Conservation (phyloP, 805 yeast species). For the Lachancea lanzarotensis region DNA sequence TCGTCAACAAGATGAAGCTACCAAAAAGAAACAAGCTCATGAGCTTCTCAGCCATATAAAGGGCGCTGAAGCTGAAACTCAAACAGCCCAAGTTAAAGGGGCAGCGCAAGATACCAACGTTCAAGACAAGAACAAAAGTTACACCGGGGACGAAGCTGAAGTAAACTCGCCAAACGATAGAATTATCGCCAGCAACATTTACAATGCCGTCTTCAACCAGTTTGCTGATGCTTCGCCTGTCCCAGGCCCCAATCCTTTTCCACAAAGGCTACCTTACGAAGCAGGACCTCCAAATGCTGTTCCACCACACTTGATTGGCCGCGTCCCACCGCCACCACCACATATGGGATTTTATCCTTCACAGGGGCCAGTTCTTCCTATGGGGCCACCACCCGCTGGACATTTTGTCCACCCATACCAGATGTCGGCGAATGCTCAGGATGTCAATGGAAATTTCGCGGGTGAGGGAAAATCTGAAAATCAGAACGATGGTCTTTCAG, state of each 20-base stretch:
- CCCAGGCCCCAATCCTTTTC: slow-evolving; percentile 4
- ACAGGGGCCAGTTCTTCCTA: background rate
- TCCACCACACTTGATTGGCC: slow-evolving; percentile 9
- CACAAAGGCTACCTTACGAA: slow-evolving; percentile 10
- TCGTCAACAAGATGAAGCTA: slow-evolving; percentile 14
- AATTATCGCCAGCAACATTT: slow-evolving; percentile 28
- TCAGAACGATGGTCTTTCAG: too few relatives aligned
- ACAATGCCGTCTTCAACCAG: slow-evolving; percentile 32
- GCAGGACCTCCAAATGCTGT: slow-evolving; percentile 3
- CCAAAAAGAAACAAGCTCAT: slow-evolving; percentile 32
- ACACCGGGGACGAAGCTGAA: background rate
- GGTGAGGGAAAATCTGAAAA: background rate
- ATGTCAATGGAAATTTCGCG: background rate
- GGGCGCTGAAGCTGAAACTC: slow-evolving; percentile 13
- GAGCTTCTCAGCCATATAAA: slow-evolving; percentile 43
- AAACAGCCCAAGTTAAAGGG: background rate
- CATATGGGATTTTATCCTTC: slow-evolving; percentile 1
- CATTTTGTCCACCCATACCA: background rate
- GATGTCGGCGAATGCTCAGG: background rate
- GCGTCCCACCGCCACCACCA: slow-evolving; percentile 8
- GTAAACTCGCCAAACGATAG: slow-evolving; percentile 21
- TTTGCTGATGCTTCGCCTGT: slow-evolving; percentile 16
- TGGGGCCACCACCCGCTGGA: background rate
- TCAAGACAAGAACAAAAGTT: background rate
- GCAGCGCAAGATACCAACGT: slow-evolving; percentile 1